Conservation (phyloP, 2,329 filamentous ascomycete species). For the Aspergillus floridensis region DNA sequence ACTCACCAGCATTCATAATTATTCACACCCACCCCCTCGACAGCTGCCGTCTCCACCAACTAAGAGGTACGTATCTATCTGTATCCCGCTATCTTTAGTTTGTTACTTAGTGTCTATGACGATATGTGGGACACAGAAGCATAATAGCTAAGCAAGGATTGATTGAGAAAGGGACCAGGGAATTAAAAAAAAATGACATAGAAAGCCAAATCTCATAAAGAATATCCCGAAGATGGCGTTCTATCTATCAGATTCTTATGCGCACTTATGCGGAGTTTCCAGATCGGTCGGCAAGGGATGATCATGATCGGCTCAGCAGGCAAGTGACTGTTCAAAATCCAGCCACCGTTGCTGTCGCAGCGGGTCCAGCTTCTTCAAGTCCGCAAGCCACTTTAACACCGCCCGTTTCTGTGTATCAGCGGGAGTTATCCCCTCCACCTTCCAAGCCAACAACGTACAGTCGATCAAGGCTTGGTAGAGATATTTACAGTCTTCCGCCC, state of each 20-base stretch:
- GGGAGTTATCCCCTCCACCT: constrained; percentile 48
- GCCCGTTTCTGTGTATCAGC: constrained; percentile 44
- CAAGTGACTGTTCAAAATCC: constrained; percentile 57
- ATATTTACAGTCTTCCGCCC: constrained; percentile 75
- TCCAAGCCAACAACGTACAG: constrained; percentile 62
- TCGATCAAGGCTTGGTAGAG: constrained; percentile 84
- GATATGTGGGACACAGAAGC: neutral
- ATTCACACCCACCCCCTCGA: neutral
- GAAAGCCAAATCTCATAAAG: neutral
- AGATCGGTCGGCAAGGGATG: constrained; percentile 15
- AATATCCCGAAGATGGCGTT: neutral
- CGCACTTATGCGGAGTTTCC: neutral
- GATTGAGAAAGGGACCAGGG: constrained; percentile 9
- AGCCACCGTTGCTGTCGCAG: constrained; percentile 72
- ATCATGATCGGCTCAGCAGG: constrained; percentile 28
- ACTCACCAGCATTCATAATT: constrained; percentile 7
- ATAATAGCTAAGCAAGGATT: constrained; percentile 2
- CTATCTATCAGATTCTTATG: neutral
- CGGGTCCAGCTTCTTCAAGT: constrained; percentile 68
- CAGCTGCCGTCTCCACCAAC: neutral
- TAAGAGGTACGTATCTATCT: neutral
- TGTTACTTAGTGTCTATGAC: neutral
- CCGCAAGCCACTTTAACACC: constrained; percentile 59
- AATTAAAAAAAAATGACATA: neutral
- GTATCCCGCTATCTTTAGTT: neutral